Evolutionary conservation across 345 rosid species (phyloP), one percentile per base, ranked within the genome.

Genomic region (Melaleuca alternifolia): DNA sequence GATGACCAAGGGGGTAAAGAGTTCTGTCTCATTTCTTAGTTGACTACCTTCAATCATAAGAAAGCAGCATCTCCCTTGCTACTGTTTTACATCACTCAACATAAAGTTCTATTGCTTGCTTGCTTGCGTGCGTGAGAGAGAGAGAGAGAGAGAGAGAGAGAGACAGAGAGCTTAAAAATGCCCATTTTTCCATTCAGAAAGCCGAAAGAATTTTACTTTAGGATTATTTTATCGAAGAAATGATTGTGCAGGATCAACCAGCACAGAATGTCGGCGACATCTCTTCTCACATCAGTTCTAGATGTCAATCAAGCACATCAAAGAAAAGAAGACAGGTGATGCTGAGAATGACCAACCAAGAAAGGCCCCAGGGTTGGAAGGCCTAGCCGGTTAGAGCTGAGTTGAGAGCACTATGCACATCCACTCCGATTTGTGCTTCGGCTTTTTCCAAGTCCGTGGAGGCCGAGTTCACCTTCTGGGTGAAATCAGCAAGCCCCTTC

Each of bases 401-500:
- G 91, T 93, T 97, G 84, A 96, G 93, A 86, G 92, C 91, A 87
- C 62, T 90, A 83, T 94, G 93, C 23, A 92, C 94, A 85, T 88
- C 89, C 1, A 71, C n/a, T 62, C 88, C 88, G 51, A 96, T 93
- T 91, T 96, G 99, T 65, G 99, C 99, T 82, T 97, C 98, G 15
- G 98, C 98, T 93, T 94, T 97, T 91, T 97, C 99, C 90, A 95
- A 89, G 84, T 96, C 99, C 3, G 99, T 96, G 41, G 95, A 83
- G 16, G 99, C 99, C 50, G 99, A 93, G 54, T 89, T 91, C 44
- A 96, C 93, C 89, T 95, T 94, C 93, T 94, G 98, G 51, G 90
- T 93, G 93, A 94, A 97, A 37, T 97, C 99, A 79, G 97, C 93
- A 53, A 96, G 93, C 57, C 99, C 98, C 91, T 96, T 95, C 91